Evolutionary conservation across 1,284 basidiomycete species (phyloP).

Genomic region (Naganishia sp.): DNA sequence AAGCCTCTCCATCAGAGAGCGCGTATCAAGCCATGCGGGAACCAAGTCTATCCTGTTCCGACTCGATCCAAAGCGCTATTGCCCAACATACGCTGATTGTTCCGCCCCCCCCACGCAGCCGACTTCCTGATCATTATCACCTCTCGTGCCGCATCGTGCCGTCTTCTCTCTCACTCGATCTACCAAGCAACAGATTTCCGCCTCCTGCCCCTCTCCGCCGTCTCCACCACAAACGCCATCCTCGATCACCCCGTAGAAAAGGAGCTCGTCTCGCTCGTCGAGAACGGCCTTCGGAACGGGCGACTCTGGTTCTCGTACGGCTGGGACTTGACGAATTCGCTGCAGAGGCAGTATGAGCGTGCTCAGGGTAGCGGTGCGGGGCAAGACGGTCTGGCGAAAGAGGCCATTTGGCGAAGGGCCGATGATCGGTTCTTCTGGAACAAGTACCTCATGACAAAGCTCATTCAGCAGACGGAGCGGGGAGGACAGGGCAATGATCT

Average conservation of each 20-base stretch:
- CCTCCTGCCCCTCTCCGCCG: slow-evolving; percentile 74
- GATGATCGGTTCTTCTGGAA: slow-evolving; percentile 99
- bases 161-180: slow-evolving; percentile 79
- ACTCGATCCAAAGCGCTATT: neutral
- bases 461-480: slow-evolving; percentile 53
- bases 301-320: slow-evolving; percentile 88
- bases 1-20: no score
- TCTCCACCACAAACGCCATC: slow-evolving; percentile 65
- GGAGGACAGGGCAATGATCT: slow-evolving; percentile 54
- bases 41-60: no score
- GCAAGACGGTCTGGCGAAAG: slow-evolving; percentile 11
- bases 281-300: slow-evolving; percentile 77
- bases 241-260: slow-evolving; percentile 76
- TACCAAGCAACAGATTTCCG: slow-evolving; percentile 91
- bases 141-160: slow-evolving; percentile 73
- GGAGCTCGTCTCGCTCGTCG: slow-evolving; percentile 81
- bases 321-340: slow-evolving; percentile 83
- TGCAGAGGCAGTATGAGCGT: slow-evolving; percentile 77
- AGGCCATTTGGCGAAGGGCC: slow-evolving; percentile 59
- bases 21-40: no score
- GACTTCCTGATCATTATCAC: slow-evolving; percentile 93
- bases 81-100: neutral
- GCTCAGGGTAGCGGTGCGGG: slow-evolving; percentile 64
- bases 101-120: slow-evolving; percentile 59
- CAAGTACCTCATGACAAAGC: slow-evolving; percentile 60